Evolutionary conservation across 768 basidiomycete genomes (phyloP).

Genomic region (Phylloporus rhodoxanthus): DNA sequence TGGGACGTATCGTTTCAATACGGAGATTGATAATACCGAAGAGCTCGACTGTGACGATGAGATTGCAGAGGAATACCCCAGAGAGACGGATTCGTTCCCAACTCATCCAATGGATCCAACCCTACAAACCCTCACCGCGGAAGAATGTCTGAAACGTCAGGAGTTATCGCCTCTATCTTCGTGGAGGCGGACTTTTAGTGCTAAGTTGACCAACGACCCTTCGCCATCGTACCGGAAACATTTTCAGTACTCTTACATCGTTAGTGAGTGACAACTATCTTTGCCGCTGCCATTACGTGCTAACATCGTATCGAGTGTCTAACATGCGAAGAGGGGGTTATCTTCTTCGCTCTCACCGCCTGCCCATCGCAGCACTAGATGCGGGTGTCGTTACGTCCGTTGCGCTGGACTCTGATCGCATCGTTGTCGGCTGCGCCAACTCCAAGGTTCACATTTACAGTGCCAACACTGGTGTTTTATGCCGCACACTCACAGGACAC

Average conservation of each 20-base stretch:
- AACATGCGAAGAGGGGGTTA: constrained; percentile 78
- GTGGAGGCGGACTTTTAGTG: constrained; percentile 17
- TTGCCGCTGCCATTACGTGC: background rate
- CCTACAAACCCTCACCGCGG: constrained; percentile 34
- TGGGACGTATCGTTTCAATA: constrained; percentile 44
- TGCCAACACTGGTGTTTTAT: constrained; percentile 67
- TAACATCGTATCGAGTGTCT: constrained; percentile 43
- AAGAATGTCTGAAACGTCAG: constrained; percentile 26
- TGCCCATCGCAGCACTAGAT: constrained; percentile 37
- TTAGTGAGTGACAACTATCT: constrained; percentile 42
- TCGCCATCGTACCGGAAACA: constrained; percentile 52
- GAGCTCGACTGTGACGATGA: constrained; percentile 27
- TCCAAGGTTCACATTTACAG: constrained; percentile 82
- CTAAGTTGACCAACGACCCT: constrained; percentile 1
- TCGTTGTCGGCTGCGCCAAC: constrained; percentile 87
- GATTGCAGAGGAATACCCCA: constrained; percentile 28
- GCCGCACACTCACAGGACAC: constrained; percentile 77
- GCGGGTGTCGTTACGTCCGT: constrained; percentile 80
- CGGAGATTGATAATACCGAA: constrained; percentile 13
- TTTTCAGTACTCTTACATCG: constrained; percentile 69
- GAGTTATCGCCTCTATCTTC: constrained; percentile 21
- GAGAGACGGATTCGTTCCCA: constrained; percentile 32
- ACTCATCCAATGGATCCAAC: constrained; percentile 37
- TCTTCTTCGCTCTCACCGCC: constrained; percentile 60
- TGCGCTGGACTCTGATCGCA: constrained; percentile 75